These are phyloP conservation scores for Fusarium pseudocircinatum DNA, from an alignment of 2,329 filamentous ascomycete genomes.

Conservation along the genomic window DNA sequence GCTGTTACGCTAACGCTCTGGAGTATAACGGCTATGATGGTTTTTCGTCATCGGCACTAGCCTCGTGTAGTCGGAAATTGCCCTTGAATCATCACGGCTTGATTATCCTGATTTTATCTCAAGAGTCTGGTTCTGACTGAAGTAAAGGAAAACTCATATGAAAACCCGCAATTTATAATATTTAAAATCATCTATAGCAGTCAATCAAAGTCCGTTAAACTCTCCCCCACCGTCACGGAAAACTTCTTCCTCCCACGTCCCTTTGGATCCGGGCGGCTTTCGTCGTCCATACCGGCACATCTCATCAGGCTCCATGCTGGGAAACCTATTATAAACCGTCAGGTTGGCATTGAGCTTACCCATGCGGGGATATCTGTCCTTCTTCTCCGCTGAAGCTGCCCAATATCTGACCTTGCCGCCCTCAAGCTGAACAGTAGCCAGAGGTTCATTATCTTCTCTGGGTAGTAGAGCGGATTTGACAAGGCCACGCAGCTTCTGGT, in stretches of 20 bases:
- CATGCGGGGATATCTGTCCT: neutral
- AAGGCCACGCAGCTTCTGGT: neutral
- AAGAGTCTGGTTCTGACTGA: no score
- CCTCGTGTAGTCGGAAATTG: neutral
- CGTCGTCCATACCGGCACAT: neutral
- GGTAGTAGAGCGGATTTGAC: neutral
- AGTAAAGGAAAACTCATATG: no score
- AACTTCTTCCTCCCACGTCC: neutral
- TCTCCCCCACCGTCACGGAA: neutral
- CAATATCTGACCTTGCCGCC: neutral
- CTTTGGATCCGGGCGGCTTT: neutral
- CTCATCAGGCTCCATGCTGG: neutral
- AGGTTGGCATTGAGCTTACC: neutral
- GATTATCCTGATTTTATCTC: neutral
- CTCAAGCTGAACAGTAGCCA: neutral
- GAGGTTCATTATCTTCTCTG: neutral
- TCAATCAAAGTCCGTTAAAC: neutral
- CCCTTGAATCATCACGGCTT: neutral
- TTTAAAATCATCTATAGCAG: no score
- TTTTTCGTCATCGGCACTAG: neutral
- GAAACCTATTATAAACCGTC: neutral
- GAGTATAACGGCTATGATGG: neutral
- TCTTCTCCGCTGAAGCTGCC: neutral
- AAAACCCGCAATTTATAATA: accelerated
- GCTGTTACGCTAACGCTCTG: neutral